Evolutionary conservation across 225 moss, liverwort and hornwort species (phyloP).

Genomic region (Pseudisothecium myosuroides): DNA sequence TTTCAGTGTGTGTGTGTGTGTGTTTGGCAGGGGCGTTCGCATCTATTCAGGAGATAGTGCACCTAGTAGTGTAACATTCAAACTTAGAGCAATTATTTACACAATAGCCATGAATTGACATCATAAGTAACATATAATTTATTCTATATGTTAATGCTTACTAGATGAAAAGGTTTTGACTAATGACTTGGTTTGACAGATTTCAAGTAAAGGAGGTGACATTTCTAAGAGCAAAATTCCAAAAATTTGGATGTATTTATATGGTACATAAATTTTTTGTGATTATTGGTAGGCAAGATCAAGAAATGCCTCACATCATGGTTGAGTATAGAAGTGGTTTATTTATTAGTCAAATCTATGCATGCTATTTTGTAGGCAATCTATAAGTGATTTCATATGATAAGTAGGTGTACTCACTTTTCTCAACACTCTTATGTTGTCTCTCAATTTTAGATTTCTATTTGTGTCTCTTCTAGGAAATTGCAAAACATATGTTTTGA

Average conservation of each 20-base stretch:
- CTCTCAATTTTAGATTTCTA: not conserved
- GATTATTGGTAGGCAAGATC: too few relatives aligned
- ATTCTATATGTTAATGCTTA: not conserved
- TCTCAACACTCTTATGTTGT: not conserved
- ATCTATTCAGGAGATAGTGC: too few relatives aligned
- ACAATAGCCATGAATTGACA: not conserved
- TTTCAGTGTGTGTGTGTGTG: too few relatives aligned
- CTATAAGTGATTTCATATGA: conserved; percentile 68
- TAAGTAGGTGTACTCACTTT: not conserved
- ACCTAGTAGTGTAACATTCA: not conserved
- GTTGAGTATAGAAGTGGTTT: conserved; percentile 65
- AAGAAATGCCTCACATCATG: conserved; percentile 25
- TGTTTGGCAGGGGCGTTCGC: too few relatives aligned
- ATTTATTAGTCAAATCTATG: conserved; percentile 58
- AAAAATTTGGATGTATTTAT: conserved; percentile 62
- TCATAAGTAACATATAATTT: not conserved
- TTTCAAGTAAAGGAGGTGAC: conserved; percentile 73
- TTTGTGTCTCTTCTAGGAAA: too few relatives aligned
- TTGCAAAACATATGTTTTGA: too few relatives aligned
- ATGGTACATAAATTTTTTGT: conserved; percentile 40
- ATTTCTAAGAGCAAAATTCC: conserved; percentile 53
- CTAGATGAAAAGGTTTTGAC: not conserved
- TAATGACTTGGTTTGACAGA: conserved; percentile 4
- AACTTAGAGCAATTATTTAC: not conserved
- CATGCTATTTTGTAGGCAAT: conserved; percentile 57